Base-by-base conservation (phyloP, 371 early-diverging fungal genomes). In the Rhizopus arrhizus region DNA sequence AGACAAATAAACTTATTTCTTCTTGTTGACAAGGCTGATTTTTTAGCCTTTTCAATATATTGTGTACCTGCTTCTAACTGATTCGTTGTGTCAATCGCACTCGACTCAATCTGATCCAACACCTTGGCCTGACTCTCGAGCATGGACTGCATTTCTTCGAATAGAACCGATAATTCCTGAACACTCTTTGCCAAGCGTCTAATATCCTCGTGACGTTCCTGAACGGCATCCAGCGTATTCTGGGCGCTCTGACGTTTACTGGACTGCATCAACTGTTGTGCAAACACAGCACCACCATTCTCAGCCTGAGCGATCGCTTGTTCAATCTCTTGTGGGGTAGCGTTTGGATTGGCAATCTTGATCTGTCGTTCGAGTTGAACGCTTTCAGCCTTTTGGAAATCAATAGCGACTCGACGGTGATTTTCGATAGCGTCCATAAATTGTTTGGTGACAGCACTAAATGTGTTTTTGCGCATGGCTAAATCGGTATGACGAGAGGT, bases 1-100 rank as follows among this genome's bases (percentile, higher is more conserved):
- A 80, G 77, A 46, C 78, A 77, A 28, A 80, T 80, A 74, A 75
- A 80, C 60, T 80, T 80, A 69, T 80, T 80, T 48, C 68, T 63
- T 16, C 81, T 72, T 28, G 78, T 80, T 35, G 71, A 56, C 33
- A 53, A 64, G 5, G 81, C 81, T 45, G 61, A 64, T 2, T 53
- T 40, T 28, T 70, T 64, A 5, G 81, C 81, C 36, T 69, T 65
- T 46, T 58, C 62, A 31, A 77, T 55, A 4, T 75, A 68, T n/a
- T 59, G 31, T 32, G 65, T 62, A 43, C 78, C 81, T 49, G 64
- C 54, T 59, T 77, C 76, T 29, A 80, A 41, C 45, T 77, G 59
- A 29, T 54, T 50, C 8, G 68, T 65, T 1, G 73, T 66, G 10
- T 80, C 69, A 34, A 67, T 63, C 6, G 78, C 73, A 33, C 62